Base-by-base conservation (phyloP, 192 early-diverging fungal species). In the Gryganskiella cystojenkinii region DNA sequence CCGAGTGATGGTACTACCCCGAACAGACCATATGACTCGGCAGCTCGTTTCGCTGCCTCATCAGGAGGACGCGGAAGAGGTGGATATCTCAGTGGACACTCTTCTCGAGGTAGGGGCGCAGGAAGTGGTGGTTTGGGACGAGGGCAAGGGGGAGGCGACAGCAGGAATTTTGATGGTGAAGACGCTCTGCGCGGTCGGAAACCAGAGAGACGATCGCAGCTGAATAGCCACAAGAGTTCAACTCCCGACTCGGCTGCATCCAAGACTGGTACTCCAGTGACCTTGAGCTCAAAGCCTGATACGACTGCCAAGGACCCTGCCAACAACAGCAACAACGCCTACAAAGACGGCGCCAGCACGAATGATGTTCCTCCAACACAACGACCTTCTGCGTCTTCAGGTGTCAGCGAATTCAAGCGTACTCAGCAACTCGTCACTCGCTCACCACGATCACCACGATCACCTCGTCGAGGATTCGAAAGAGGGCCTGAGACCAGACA, bases 401-500 rank as follows among this genome's bases (percentile, higher is more conserved):
- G 55, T 6, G 56, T 65, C n/a, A 60, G 37, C 20, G 71, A 60
- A 15, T 10, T 22, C 20, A 64, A 60, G 28, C 64, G 52, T 51
- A 42, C 31, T 3, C 50, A 62, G 10, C 40, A 61, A 40, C 5
- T 40, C 20, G 25, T 43, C 4, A 66, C 54, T 40, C 47, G 47
- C 30, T 67, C 71, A 2, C 64, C 71, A 11, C 63, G 50, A 8
- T 64, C 67, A 13, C 58, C 67, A 22, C 58, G 67, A 2, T 70
- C 71, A n/a, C 71, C 71, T 27, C 71, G 62, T 24, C 71, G 71
- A 11, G 71, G 71, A 35, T 73, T 73, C n/a, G 71, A 66, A 20
- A 56, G 64, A 40, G 58, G 57, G 6, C 17, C 28, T 25, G 67
- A 70, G 15, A 6, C 68, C 13, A 70, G 42, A 42, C 51, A 30